A percentile compares a stretch with the other conserved stretches of the same genome.
phyloP scores from a whole-genome alignment of 139 green algal species.

The Coelastrella sp. region DNA sequence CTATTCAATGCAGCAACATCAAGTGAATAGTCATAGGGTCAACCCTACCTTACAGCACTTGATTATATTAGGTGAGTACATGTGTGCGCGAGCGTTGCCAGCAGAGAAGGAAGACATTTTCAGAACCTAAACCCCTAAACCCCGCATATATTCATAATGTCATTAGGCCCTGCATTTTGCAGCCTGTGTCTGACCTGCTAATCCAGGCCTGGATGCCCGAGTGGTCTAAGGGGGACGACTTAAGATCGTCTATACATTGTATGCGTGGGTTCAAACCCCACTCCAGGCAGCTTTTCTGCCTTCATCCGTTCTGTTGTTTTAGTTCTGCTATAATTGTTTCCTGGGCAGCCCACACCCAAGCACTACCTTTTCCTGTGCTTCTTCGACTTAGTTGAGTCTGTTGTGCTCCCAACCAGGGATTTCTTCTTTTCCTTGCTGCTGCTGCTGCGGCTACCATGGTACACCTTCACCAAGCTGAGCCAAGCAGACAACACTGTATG shows the following conservation, averaged over 20 bases:
- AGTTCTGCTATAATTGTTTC: too few relatives aligned
- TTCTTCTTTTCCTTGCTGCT: neutral
- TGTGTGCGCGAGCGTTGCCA: too few relatives aligned
- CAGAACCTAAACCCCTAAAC: neutral
- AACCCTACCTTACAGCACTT: too few relatives aligned
- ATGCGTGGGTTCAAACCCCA: conserved; percentile 58
- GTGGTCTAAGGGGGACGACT: conserved; percentile 54
- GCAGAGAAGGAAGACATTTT: neutral
- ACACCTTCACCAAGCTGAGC: neutral
- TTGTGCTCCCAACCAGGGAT: too few relatives aligned
- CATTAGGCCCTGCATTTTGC: neutral
- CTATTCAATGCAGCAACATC: too few relatives aligned
- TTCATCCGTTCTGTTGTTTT: too few relatives aligned
- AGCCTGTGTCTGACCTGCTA: neutral
- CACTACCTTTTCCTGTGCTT: neutral
- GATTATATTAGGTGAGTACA: too few relatives aligned
- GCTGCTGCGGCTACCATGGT: neutral
- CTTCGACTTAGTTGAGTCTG: too few relatives aligned
- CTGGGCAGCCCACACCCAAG: neutral
- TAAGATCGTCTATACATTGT: conserved; percentile 51
- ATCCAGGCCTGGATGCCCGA: conserved; percentile 44
- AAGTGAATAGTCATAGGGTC: too few relatives aligned
- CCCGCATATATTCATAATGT: neutral
- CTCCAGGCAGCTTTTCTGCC: neutral
- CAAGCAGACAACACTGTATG: neutral